Base-by-base conservation (phyloP, 2,329 filamentous ascomycete species). In the Botrytis cinerea region DNA sequence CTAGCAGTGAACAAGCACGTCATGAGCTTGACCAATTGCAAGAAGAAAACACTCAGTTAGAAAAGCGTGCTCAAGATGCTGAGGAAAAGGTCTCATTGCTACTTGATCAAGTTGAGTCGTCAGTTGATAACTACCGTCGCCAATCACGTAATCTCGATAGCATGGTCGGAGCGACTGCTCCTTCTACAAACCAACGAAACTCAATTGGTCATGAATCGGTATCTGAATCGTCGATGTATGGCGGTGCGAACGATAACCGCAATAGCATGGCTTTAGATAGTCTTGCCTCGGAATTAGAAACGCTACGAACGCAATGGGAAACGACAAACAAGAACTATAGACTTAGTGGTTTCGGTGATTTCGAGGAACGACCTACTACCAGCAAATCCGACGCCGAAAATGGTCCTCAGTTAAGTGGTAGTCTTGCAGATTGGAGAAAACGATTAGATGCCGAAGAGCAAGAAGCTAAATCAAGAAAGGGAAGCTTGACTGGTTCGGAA, bases 291-390 rank as follows among this genome's bases (percentile, higher is more conserved):
- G 96, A 99, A 84, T 89, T 99, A 12, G 96, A 99, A 81, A 92
- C 93, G 20, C 86, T 99, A 66, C 90, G 95, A 70, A 93, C 87
- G 70, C 95, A 98, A 79, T 99, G 96, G 96, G 94, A 98, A 84
- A 93, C 92, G 57, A 97, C 94, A 20, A 98, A 95, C 84, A 96
- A 97, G 83, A 97, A 93, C 79, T 98, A 98, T 82, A 92, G 96
- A 38, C 85, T 98, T 62, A 97, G 93, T 82, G 95, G 92, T 80
- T 90, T 92, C 70, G 97, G 97, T 79, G 95, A 98, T 81, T 95
- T 97, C 78, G 78, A 82, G 43, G 78, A 85, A 76, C 84, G 84
- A 69, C 73, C 77, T 54, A 70, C 72, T 9, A 78, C 78, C 60
- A 69, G 43, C 12, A 71, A 78, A 59, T 71, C 69, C 10, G 70